These are phyloP conservation scores for Lepidium aucheri DNA, from an alignment of 345 rosid genomes.

Conservation along the genomic window DNA sequence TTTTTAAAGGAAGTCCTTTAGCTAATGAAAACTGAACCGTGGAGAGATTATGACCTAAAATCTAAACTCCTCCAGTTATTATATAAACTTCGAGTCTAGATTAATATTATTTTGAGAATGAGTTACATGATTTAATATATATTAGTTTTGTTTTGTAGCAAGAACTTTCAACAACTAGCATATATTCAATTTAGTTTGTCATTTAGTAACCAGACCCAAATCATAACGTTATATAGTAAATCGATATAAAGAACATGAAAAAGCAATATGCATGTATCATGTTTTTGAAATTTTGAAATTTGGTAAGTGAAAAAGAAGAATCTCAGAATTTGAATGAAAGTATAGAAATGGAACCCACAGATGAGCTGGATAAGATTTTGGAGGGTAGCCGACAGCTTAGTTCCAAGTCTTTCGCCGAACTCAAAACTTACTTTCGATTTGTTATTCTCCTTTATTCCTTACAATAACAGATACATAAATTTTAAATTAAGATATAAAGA, in stretches of 20 bases:
- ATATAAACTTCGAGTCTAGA: background rate
- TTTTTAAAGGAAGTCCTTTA: too few species aligned
- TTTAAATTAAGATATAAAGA: too few species aligned
- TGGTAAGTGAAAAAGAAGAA: background rate
- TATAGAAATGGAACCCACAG: background rate
- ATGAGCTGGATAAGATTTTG: conserved; percentile 16
- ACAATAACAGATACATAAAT: background rate
- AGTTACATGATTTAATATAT: background rate
- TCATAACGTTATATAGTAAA: background rate
- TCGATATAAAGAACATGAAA: background rate
- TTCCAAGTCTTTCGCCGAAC: conserved; percentile 22
- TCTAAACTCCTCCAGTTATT: too few species aligned
- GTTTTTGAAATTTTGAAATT: background rate
- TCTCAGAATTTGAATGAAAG: background rate
- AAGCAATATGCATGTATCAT: background rate
- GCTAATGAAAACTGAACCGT: too few species aligned
- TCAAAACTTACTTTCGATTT: conserved; percentile 10
- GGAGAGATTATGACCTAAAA: too few species aligned
- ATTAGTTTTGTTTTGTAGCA: background rate
- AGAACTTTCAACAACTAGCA: background rate
- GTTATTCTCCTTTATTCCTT: background rate
- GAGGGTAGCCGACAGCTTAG: conserved; percentile 18
- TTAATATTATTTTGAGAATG: background rate
- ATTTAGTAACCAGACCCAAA: background rate
- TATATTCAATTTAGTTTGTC: background rate